A percentile compares a stretch with the other conserved stretches of the same genome.
Conservation (phyloP, 495 filamentous ascomycete genomes). For the Podospora pseudoanserina region DNA sequence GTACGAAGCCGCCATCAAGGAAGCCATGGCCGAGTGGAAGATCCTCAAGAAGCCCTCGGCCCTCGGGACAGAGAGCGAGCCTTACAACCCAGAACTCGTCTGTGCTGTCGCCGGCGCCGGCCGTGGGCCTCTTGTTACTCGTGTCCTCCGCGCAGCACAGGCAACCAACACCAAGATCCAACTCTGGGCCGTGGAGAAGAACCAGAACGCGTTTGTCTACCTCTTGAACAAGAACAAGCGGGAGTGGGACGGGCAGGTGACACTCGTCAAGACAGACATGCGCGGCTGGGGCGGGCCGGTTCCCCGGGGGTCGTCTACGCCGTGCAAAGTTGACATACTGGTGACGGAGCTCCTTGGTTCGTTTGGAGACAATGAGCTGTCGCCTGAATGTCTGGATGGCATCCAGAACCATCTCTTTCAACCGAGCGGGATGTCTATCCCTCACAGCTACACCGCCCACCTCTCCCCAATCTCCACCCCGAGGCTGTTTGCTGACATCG, state of each 20-base stretch:
- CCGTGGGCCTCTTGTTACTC: slow-evolving; percentile 82
- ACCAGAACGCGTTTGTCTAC: slow-evolving; percentile 93
- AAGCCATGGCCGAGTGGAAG: slow-evolving; percentile 79
- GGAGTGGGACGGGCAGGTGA: slow-evolving; percentile 71
- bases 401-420: slow-evolving; percentile 76
- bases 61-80: slow-evolving; percentile 29
- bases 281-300: slow-evolving; percentile 83
- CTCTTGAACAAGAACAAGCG: slow-evolving; percentile 77
- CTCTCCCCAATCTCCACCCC: slow-evolving; percentile 88
- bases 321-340: slow-evolving; percentile 77
- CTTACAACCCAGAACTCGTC: slow-evolving; percentile 62
- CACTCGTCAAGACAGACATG: slow-evolving; percentile 94
- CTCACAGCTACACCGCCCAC: slow-evolving; percentile 85
- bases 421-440: slow-evolving; percentile 84
- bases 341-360: slow-evolving; percentile 92
- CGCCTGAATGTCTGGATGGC: slow-evolving; percentile 61
- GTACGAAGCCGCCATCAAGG: slow-evolving; percentile 80
- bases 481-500: slow-evolving; percentile 76
- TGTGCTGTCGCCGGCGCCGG: slow-evolving; percentile 92
- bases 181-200: slow-evolving; percentile 94
- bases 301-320: slow-evolving; percentile 23
- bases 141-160: slow-evolving; percentile 74
- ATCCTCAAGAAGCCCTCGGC: slow-evolving; percentile 67
- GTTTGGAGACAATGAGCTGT: slow-evolving; percentile 87
- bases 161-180: slow-evolving; percentile 72